Conservation (phyloP, 164 flowering plant species). For the Cinnamomum chago region DNA sequence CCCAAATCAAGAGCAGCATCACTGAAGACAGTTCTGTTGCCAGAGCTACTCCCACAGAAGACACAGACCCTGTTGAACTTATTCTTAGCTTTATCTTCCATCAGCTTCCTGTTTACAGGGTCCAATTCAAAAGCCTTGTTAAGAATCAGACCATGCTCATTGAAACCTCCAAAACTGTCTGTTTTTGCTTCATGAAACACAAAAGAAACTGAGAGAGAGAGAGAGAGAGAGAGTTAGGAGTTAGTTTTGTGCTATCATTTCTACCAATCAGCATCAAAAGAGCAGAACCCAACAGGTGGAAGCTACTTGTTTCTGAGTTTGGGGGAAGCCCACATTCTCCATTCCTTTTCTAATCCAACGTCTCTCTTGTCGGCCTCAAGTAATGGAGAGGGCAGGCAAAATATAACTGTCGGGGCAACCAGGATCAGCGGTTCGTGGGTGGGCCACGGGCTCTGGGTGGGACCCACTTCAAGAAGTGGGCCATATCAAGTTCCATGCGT, state of each 20-base stretch:
- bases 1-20: conserved; percentile 73
- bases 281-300: not conserved
- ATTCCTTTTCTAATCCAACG: conserved; percentile 5
- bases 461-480: no score
- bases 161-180: not conserved
- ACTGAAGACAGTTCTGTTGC: conserved; percentile 50
- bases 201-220: not conserved
- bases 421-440: no score
- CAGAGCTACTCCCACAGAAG: conserved; percentile 73
- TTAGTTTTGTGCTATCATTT: not conserved
- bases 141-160: no score
- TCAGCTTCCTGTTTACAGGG: not conserved
- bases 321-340: conserved; percentile 4
- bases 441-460: no score
- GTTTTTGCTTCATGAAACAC: not conserved
- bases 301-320: not conserved
- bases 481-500: no score
- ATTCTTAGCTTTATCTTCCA: conserved; percentile 11
- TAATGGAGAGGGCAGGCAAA: no score
- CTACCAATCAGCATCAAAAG: not conserved
- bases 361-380: conserved; percentile 1
- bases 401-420: no score
- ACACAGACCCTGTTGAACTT: conserved; percentile 64
- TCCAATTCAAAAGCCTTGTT: no score
- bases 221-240: not conserved